Evolutionary conservation across 768 basidiomycete species (phyloP).

Genomic region (Lactifluus volemus): DNA sequence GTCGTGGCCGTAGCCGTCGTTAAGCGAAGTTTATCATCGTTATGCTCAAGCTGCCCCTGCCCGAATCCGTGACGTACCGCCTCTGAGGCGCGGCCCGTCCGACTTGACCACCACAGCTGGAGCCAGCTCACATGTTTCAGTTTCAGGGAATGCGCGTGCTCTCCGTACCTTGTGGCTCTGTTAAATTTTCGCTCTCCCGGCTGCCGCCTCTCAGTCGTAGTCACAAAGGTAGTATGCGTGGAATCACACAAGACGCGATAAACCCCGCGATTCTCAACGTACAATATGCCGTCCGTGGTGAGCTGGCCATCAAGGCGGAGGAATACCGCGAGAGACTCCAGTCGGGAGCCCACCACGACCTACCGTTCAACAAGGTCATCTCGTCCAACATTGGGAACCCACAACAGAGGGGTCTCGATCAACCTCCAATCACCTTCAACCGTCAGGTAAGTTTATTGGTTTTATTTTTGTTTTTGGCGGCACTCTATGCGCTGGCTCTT

Average conservation of each 20-base stretch:
- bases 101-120: background rate
- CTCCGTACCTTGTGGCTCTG: background rate
- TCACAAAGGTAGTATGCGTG: constrained; percentile 20
- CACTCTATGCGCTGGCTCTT: background rate
- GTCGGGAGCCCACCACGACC: constrained; percentile 38
- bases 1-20: background rate
- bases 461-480: background rate
- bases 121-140: background rate
- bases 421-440: constrained; percentile 85
- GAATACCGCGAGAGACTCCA: constrained; percentile 64
- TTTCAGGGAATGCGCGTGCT: background rate
- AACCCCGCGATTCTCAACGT: constrained; percentile 83
- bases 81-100: background rate
- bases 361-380: constrained; percentile 87
- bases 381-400: constrained; percentile 98
- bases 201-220: background rate
- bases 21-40: too few species aligned
- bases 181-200: background rate
- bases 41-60: too few species aligned
- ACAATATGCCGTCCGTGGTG: constrained; percentile 95
- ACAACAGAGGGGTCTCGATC: constrained; percentile 91
- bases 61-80: too few species aligned
- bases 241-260: constrained; percentile 60
- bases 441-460: constrained; percentile 83
- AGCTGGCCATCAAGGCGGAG: constrained; percentile 93